Conservation (phyloP, 2,329 filamentous ascomycete species). For the Colletotrichum gigasporum region DNA sequence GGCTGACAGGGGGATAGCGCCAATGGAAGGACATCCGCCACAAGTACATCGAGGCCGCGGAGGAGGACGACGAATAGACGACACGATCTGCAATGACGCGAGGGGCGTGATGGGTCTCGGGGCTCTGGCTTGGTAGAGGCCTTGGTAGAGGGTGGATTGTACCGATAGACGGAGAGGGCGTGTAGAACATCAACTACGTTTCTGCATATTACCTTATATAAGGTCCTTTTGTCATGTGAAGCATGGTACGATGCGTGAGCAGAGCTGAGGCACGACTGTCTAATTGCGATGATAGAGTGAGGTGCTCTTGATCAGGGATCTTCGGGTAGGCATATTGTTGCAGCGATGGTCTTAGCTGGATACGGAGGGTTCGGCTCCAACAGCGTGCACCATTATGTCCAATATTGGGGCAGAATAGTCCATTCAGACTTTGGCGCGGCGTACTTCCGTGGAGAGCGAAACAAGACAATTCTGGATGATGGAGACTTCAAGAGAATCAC, state of each 20-base stretch:
- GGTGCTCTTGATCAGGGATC: too few relatives aligned
- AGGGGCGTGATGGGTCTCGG: background rate
- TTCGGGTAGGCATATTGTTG: too few relatives aligned
- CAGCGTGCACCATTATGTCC: too few relatives aligned
- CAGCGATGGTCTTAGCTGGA: too few relatives aligned
- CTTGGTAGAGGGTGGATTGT: conserved; percentile 17
- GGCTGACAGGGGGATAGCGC: conserved; percentile 68
- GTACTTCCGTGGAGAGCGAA: too few relatives aligned
- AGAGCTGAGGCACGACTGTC: too few relatives aligned
- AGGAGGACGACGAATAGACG: conserved; percentile 66
- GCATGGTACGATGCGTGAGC: too few relatives aligned
- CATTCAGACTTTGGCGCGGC: too few relatives aligned
- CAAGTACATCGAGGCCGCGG: conserved; percentile 79
- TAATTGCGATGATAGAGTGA: too few relatives aligned
- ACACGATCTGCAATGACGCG: conserved; percentile 34
- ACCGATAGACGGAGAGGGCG: conserved; percentile 33
- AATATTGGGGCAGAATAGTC: too few relatives aligned
- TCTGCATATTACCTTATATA: conserved; percentile 26
- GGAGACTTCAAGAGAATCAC: background rate
- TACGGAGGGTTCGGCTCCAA: too few relatives aligned
- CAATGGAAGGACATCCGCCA: conserved; percentile 99
- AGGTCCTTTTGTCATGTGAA: background rate
- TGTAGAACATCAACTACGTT: conserved; percentile 34
- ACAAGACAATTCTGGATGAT: too few relatives aligned
- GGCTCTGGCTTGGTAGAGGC: conserved; percentile 4